These are phyloP conservation scores for Solioccasus polychromus DNA, from an alignment of 768 basidiomycete species.

Conservation along the genomic window DNA sequence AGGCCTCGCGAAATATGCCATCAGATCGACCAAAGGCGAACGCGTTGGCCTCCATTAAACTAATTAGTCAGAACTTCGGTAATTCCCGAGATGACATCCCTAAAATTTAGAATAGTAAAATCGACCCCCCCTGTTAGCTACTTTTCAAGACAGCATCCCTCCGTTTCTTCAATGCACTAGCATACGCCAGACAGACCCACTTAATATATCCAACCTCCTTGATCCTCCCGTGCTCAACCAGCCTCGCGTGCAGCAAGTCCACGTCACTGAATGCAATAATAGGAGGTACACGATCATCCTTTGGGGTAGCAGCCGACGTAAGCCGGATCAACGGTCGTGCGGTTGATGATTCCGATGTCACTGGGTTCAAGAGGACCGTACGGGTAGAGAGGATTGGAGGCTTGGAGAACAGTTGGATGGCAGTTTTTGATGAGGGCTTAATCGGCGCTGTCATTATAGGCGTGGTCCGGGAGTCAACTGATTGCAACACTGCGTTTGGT, in stretches of 20 bases:
- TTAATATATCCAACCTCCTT: conserved; percentile 65
- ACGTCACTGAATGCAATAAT: conserved; percentile 73
- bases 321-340: conserved; percentile 70
- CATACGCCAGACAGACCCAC: conserved; percentile 72
- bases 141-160: conserved; percentile 41
- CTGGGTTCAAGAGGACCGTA: conserved; percentile 41
- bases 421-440: conserved; percentile 3
- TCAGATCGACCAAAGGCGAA: conserved; percentile 31
- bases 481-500: conserved; percentile 46
- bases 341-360: conserved; percentile 22
- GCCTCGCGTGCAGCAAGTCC: conserved; percentile 72
- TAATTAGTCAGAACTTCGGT: conserved; percentile 27
- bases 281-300: conserved; percentile 81
- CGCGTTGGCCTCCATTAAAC: too few species aligned
- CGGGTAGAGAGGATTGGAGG: conserved; percentile 56
- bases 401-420: conserved; percentile 34
- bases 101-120: too few species aligned
- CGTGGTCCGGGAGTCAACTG: neutral
- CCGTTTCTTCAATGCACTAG: conserved; percentile 60
- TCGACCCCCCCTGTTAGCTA: neutral
- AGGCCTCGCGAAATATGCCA: conserved; percentile 72
- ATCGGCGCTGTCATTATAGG: neutral
- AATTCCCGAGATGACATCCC: too few species aligned
- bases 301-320: conserved; percentile 52
- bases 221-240: conserved; percentile 45